Evolutionary conservation across 164 flowering plant genomes (phyloP).

Genomic region (Dillenia suffruticosa): DNA sequence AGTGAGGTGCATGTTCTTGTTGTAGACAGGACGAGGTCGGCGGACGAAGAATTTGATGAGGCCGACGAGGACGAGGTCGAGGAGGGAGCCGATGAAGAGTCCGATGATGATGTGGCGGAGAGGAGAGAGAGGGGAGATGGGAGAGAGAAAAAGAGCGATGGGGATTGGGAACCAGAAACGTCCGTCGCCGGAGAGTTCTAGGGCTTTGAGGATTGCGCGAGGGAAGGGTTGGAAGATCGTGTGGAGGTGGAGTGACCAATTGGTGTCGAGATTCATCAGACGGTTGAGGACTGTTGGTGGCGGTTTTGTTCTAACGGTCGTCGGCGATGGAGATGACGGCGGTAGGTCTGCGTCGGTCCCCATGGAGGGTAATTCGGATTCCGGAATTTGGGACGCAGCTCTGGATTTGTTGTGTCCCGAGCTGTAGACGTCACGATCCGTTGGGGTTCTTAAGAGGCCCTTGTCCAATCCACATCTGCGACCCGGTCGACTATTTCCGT

Average conservation of each 20-base stretch:
- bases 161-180: slow-evolving; percentile 64
- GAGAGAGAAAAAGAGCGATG: slow-evolving; percentile 37
- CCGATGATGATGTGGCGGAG: slow-evolving; percentile 24
- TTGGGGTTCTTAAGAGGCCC: too few relatives aligned
- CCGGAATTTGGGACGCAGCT: too few relatives aligned
- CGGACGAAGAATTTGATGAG: slow-evolving; percentile 45
- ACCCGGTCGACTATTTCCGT: too few relatives aligned
- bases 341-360: too few relatives aligned
- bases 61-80: slow-evolving; percentile 64
- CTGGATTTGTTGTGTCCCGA: too few relatives aligned
- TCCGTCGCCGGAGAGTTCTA: slow-evolving; percentile 85
- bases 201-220: slow-evolving; percentile 37
- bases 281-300: slow-evolving; percentile 22
- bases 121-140: slow-evolving; percentile 16
- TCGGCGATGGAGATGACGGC: too few relatives aligned
- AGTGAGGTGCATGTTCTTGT: slow-evolving; percentile 50
- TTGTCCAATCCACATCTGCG: too few relatives aligned
- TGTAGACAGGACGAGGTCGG: slow-evolving; percentile 77
- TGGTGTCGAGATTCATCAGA: slow-evolving; percentile 39
- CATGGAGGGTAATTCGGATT: too few relatives aligned
- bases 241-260: slow-evolving; percentile 54
- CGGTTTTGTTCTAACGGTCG: too few relatives aligned
- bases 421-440: too few relatives aligned
- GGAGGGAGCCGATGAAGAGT: slow-evolving; percentile 46
- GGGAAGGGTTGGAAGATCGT: slow-evolving; percentile 42